Conservation (phyloP, 2,329 filamentous ascomycete species). For the Scedosporium boydii region DNA sequence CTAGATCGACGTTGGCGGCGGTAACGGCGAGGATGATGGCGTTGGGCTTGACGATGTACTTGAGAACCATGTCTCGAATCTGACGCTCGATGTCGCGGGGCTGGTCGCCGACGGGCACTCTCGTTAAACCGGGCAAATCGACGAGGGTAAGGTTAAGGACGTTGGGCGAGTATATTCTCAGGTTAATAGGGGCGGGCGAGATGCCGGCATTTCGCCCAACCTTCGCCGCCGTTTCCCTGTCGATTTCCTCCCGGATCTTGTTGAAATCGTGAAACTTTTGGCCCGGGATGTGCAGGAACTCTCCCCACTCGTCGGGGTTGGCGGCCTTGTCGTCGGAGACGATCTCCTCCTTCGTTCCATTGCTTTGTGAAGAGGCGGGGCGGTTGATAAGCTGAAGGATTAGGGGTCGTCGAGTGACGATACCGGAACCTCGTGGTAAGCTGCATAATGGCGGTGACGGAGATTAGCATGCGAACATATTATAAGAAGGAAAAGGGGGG, state of each 20-base stretch:
- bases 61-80: slow-evolving; percentile 95
- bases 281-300: slow-evolving; percentile 94
- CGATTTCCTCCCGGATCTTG: slow-evolving; percentile 97
- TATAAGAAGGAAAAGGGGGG: slow-evolving; percentile 7
- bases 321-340: slow-evolving; percentile 70
- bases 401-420: slow-evolving; percentile 90
- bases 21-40: slow-evolving; percentile 96
- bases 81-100: slow-evolving; percentile 94
- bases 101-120: slow-evolving; percentile 93
- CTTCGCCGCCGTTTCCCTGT: slow-evolving; percentile 91
- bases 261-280: slow-evolving; percentile 98
- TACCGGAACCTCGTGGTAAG: slow-evolving; percentile 92
- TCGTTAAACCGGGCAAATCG: slow-evolving; percentile 91
- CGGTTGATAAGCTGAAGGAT: slow-evolving; percentile 98
- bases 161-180: slow-evolving; percentile 96
- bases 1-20: slow-evolving; percentile 92
- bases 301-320: slow-evolving; percentile 94
- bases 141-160: slow-evolving; percentile 94
- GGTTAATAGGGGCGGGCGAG: slow-evolving; percentile 91
- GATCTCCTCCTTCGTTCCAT: slow-evolving; percentile 61
- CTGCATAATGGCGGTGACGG: slow-evolving; percentile 36
- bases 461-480: slow-evolving; percentile 10
- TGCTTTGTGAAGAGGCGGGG: slow-evolving; percentile 49
- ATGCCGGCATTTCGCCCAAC: slow-evolving; percentile 95
- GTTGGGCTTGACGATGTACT: slow-evolving; percentile 97